Percentiles rank a stretch among this genome's conserved stretches.
Conservation (phyloP, 2,329 filamentous ascomycete species). For the Arthrobotrys entomopaga region DNA sequence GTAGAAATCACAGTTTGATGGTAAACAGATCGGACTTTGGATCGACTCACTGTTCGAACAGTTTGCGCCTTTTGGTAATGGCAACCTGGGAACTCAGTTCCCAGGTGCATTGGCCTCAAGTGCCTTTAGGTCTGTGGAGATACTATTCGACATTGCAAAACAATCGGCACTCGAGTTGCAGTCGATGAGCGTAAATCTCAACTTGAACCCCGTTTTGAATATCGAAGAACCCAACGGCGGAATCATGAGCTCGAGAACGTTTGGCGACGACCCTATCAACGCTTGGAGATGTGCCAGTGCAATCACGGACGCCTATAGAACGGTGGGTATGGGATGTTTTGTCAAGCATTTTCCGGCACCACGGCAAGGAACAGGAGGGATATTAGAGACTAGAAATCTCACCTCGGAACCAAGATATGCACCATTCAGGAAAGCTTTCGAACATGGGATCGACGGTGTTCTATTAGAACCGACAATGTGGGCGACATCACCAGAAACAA, state of each 20-base stretch:
- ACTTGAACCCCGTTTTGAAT: constrained; percentile 91
- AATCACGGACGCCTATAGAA: constrained; percentile 87
- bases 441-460: constrained; percentile 43
- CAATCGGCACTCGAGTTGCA: constrained; percentile 92
- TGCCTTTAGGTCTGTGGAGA: constrained; percentile 84
- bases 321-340: constrained; percentile 57
- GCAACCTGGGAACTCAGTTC: constrained; percentile 71
- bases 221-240: constrained; percentile 93
- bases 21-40: constrained; percentile 6
- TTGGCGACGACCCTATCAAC: constrained; percentile 92
- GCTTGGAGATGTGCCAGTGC: constrained; percentile 92
- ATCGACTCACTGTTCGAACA: constrained; percentile 54
- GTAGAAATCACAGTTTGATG: constrained; percentile 12
- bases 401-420: constrained; percentile 51
- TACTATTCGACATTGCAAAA: constrained; percentile 90
- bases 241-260: constrained; percentile 86
- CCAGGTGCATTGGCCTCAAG: constrained; percentile 96
- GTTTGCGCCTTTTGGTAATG: constrained; percentile 59
- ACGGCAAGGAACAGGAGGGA: constrained; percentile 44
- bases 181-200: constrained; percentile 94
- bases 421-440: constrained; percentile 47
- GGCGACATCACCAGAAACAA: constrained; percentile 39
- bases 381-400: constrained; percentile 41
- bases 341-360: constrained; percentile 59
- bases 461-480: constrained; percentile 53